Evolutionary conservation across 169 alveolate species (phyloP), one percentile per base, ranked within the genome.

Genomic region (Cystoisospora suis): DNA sequence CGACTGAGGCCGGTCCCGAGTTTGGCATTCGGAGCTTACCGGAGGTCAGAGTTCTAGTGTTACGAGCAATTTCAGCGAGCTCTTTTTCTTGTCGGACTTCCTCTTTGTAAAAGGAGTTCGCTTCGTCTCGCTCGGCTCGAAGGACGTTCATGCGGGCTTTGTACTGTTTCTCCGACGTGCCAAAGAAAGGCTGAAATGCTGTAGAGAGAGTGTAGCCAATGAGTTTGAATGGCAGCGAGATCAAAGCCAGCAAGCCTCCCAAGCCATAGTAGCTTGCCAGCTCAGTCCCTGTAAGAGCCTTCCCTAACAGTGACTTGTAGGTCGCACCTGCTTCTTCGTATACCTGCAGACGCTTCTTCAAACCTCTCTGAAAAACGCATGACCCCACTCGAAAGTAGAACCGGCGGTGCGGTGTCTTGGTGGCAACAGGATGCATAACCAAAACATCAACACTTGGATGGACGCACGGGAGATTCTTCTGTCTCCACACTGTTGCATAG

Each of bases 71-170:
- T 12, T n/a, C 45, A 20, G n/a, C n/a, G 77, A 15, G 3, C n/a
- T 65, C n/a, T 12, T 12, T 20, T 1, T 36, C 15, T n/a, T 65
- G 77, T 44, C 15, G 9, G 77, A 27, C 44, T 44, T 65, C 77
- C 44, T 36, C 44, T 7, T 65, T 65, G 45, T 32, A 12, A n/a
- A 65, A 65, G 12, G 5, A 32, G 23, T 27, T 15, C 4, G 77
- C 77, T 44, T 65, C 42, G 0, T 65, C 77, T 44, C 34, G n/a
- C 77, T 65, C 77, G 3, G 77, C n/a, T n/a, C 77, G 77, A 36
- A 65, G 36, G 45, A 65, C 9, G 3, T 36, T 44, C 36, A 65
- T 65, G 27, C 77, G 77, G 42, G n/a, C 44, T 15, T 27, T 65
- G 77, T 65, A n/a, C 5, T 32, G 7, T 1, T n/a, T 4, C 40